These are phyloP conservation scores for Nitzschia inconspicua DNA, from an alignment of 108 stramenopile species.

Conservation along the genomic window DNA sequence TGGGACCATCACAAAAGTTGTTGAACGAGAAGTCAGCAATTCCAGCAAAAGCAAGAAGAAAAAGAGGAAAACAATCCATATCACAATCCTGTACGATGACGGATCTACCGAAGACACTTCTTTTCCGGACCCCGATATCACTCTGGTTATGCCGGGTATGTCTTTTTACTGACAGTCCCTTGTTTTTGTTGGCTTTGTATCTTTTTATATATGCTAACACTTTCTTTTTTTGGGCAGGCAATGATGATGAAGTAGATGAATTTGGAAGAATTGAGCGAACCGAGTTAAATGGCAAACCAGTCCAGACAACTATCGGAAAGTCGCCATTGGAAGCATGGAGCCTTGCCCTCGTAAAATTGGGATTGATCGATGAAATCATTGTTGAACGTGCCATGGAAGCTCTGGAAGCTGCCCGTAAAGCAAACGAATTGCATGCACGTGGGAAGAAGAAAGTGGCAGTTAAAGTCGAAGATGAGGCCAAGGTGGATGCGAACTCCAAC, in stretches of 20 bases:
- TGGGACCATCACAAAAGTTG: slow-evolving; percentile 55
- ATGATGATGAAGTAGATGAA: slow-evolving; percentile 42
- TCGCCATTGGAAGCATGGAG: slow-evolving; percentile 81
- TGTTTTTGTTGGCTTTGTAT: background rate
- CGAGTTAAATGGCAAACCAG: slow-evolving; percentile 63
- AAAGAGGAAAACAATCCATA: slow-evolving; percentile 26
- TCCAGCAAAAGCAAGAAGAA: slow-evolving; percentile 22
- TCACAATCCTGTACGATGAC: slow-evolving; percentile 74
- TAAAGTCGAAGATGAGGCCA: slow-evolving; percentile 25
- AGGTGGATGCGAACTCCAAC: background rate
- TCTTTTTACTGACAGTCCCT: background rate
- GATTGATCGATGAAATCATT: slow-evolving; percentile 78
- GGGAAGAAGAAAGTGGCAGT: slow-evolving; percentile 33
- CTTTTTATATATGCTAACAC: background rate
- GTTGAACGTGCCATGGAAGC: slow-evolving; percentile 48
- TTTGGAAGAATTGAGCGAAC: slow-evolving; percentile 40
- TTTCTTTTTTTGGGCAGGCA: slow-evolving; percentile 14
- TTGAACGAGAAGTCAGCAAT: background rate
- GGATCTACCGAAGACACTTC: slow-evolving; percentile 57
- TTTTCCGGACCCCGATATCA: slow-evolving; percentile 80
- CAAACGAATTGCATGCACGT: slow-evolving; percentile 24
- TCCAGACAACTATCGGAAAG: slow-evolving; percentile 50
- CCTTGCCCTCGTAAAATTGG: slow-evolving; percentile 57
- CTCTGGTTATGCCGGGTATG: slow-evolving; percentile 64
- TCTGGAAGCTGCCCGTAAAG: slow-evolving; percentile 28